Conservation (phyloP, 2,329 filamentous ascomycete species). For the Trichoderma semiorbis region DNA sequence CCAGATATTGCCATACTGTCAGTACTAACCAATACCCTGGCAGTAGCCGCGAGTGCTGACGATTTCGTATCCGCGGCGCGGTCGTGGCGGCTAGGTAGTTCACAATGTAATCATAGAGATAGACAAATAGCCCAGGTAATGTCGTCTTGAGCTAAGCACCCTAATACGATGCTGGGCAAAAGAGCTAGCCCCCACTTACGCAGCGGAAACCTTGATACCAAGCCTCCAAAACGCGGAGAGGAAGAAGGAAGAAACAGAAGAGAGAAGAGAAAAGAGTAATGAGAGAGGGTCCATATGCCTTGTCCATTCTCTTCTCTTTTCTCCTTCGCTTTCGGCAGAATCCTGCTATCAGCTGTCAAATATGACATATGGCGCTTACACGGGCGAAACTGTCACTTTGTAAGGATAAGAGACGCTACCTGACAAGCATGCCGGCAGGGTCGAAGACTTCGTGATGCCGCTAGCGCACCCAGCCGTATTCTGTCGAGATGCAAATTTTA, state of each 20-base stretch:
- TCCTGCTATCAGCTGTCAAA: constrained; percentile 4
- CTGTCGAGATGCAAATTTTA: constrained; percentile 14
- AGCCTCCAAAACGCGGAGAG: neutral
- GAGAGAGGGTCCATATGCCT: neutral
- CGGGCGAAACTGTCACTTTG: neutral
- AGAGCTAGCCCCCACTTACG: neutral
- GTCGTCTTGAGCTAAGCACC: neutral
- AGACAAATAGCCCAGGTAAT: neutral
- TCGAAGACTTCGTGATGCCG: neutral
- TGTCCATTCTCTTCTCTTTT: neutral
- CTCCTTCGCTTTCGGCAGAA: neutral
- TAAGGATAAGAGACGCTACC: neutral
- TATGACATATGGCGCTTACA: neutral
- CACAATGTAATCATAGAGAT: neutral
- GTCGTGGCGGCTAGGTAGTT: neutral
- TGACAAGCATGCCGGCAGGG: neutral
- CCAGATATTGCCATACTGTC: neutral
- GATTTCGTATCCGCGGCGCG: constrained; percentile 3
- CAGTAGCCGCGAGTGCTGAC: neutral
- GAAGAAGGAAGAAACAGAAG: neutral
- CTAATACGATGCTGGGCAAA: neutral
- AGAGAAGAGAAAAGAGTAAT: neutral
- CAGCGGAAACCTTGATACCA: neutral
- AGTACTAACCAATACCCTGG: neutral
- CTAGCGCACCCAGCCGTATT: neutral